Base-by-base conservation (phyloP, 495 filamentous ascomycete genomes). In the Aspergillus funiculosus region DNA sequence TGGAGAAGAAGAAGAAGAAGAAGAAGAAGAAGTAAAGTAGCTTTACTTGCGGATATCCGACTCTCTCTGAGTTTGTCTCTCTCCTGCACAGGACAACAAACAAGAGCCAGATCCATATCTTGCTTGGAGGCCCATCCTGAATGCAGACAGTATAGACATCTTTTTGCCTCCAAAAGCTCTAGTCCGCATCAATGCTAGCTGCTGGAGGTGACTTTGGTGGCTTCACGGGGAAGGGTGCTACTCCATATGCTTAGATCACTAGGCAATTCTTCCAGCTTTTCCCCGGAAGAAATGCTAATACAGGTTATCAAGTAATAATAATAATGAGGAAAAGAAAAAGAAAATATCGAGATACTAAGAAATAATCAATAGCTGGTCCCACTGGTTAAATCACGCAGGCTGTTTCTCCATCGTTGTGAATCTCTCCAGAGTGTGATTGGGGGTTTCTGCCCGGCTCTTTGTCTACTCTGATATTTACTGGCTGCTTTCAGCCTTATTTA, bases 371-470 rank as follows among this genome's bases (percentile, higher is more conserved):
- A 34, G 17, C 14, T 19, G 5, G 22, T 21, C 39, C 26, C 17
- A 41, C 39, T 41, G 14, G 39, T 38, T 29, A 21, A 46, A 29
- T 46, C 32, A 31, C 13, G 22, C 14, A 46, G 22, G 19, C 15
- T 22, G 7, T 22, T 2, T 31, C n/a, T 17, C 13, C 5, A 1
- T 29, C 14, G 5, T 10, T 11, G 44, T 39, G 45, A 48, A 48
- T 39, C 25, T 11, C 20, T 21, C 36, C n/a, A 22, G 11, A 2
- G 18, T 31, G 2, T 47, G 44, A 30, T 47, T 39, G n/a, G 27
- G 45, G 20, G 13, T 27, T 14, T 21, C 17, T 38, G 18, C 13
- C 20, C 30, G n/a, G 14, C 20, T 48, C 46, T 48, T 48, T 31
- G 29, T 39, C 37, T 27, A 8, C 24, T 11, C n/a, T n/a, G n/a